Base-by-base conservation (phyloP, 1,284 basidiomycete species). In the Cerioporus squamosus region DNA sequence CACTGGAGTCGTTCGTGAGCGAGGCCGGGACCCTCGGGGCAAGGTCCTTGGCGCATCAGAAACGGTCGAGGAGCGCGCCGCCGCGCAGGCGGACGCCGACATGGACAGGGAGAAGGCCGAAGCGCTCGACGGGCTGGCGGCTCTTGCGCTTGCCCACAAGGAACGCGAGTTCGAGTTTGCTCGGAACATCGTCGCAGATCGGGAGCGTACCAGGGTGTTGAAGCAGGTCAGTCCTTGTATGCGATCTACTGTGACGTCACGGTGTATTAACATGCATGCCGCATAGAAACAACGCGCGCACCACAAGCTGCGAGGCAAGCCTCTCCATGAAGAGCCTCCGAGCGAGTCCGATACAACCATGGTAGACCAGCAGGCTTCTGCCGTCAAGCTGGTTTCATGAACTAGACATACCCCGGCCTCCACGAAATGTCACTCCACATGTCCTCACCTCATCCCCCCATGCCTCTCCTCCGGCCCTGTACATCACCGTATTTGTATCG, bases 111-210 rank as follows among this genome's bases (percentile, higher is more conserved):
- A 55, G 26, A 48, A 46, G 18, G 55, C 55, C 33, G 39, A 46
- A 38, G 63, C 64, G 47, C 60, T 60, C 51, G 64, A 66, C 17
- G 55, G 51, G 20, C 58, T 67, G 46, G 53, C 51, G 12, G 66
- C 53, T 14, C 53, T 64, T 7, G 64, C 66, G 31, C 59, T 66
- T 23, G 68, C 64, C 26, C 69, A 63, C 50, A 65, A 65, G 5
- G 68, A 70, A 55, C 65, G 65, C 56, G 70, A 69, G 49, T 51
- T 62, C 6, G 64, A 68, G 55, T 62, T 66, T 40, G 68, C 66
- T 22, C 59, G 61, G 12, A 59, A 62, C 43, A 53, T 58, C 44
- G 59, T 57, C 3, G 59, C 59, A 2, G 62, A 59, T 36, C 53
- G 51, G 39, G 60, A 61, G 53, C 47, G 63, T 44, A 55, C 50